Percentiles rank a stretch among this genome's conserved stretches.
phyloP scores from a whole-genome alignment of 2,329 filamentous ascomycete genomes.

The Aspergillus pseudoterreus region DNA sequence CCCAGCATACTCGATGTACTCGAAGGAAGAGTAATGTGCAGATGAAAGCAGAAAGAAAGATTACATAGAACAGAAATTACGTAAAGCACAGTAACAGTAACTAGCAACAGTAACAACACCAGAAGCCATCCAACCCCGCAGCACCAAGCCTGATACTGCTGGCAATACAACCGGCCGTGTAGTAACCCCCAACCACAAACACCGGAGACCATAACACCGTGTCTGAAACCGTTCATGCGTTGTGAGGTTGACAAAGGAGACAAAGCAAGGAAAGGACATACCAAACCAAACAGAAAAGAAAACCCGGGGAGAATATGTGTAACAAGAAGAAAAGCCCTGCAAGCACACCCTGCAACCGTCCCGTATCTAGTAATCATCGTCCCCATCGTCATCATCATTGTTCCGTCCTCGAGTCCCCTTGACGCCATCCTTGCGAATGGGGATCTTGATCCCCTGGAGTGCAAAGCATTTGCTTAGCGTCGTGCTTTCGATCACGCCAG shows the following conservation, averaged over 20 bases:
- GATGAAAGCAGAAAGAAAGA: background rate
- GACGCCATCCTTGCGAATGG: conserved; percentile 81
- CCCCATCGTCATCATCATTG: conserved; percentile 32
- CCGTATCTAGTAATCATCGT: conserved; percentile 26
- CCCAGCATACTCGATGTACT: no score
- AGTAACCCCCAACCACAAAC: conserved; percentile 21
- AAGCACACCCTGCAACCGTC: background rate
- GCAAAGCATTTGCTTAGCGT: conserved; percentile 89
- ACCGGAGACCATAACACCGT: conserved; percentile 23
- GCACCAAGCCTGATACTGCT: conserved; percentile 23
- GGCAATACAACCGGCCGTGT: conserved; percentile 23
- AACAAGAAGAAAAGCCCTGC: conserved; percentile 2
- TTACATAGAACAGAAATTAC: conserved; percentile 10
- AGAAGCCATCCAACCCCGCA: conserved; percentile 12
- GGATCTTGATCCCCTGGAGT: conserved; percentile 91
- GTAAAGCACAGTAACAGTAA: conserved; percentile 8
- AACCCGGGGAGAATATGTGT: conserved; percentile 2
- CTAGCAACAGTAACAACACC: conserved; percentile 8
- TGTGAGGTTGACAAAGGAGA: conserved; percentile 14
- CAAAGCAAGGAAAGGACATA: background rate
- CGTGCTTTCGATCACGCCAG: conserved; percentile 93
- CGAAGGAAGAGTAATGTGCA: background rate
- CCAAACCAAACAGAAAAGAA: background rate
- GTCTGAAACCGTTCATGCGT: conserved; percentile 19
- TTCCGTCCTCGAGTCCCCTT: conserved; percentile 38